Evolutionary conservation across 768 basidiomycete genomes (phyloP).

Genomic region (Dentipellis sp.): DNA sequence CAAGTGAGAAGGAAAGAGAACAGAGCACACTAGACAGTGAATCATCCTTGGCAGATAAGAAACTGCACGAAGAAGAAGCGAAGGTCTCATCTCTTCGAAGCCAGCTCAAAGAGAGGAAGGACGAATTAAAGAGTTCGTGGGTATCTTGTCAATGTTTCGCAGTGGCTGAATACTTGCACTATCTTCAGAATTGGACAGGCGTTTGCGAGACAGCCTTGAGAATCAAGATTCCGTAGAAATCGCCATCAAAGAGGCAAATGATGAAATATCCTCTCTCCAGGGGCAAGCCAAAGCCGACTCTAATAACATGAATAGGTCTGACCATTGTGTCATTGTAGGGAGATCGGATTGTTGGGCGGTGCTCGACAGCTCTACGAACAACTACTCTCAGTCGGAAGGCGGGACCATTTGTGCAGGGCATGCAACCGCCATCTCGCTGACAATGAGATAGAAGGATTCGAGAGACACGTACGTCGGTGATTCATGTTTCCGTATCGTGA

Average conservation of each 20-base stretch:
- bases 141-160: neutral
- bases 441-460: slow-evolving; percentile 47
- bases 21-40: slow-evolving; percentile 37
- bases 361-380: slow-evolving; percentile 41
- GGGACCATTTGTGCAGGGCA: slow-evolving; percentile 60
- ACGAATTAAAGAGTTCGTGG: slow-evolving; percentile 51
- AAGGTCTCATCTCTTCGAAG: slow-evolving; percentile 48
- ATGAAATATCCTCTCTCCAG: slow-evolving; percentile 34
- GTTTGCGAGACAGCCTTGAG: slow-evolving; percentile 30
- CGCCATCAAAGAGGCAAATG: slow-evolving; percentile 37
- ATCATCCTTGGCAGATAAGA: slow-evolving; percentile 37
- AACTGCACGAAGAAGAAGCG: slow-evolving; percentile 56
- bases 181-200: slow-evolving; percentile 38
- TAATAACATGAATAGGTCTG: neutral
- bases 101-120: slow-evolving; percentile 51
- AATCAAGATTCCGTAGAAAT: slow-evolving; percentile 35
- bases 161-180: neutral
- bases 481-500: neutral
- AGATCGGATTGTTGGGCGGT: slow-evolving; percentile 20
- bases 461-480: slow-evolving; percentile 34
- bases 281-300: slow-evolving; percentile 24
- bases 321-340: slow-evolving; percentile 15
- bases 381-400: slow-evolving; percentile 47
- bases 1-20: slow-evolving; percentile 49
- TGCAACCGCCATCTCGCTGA: slow-evolving; percentile 66